Percentiles rank a stretch among this genome's conserved stretches.
phyloP scores from a whole-genome alignment of 2,329 filamentous ascomycete genomes.

The Fusarium subtropicale region DNA sequence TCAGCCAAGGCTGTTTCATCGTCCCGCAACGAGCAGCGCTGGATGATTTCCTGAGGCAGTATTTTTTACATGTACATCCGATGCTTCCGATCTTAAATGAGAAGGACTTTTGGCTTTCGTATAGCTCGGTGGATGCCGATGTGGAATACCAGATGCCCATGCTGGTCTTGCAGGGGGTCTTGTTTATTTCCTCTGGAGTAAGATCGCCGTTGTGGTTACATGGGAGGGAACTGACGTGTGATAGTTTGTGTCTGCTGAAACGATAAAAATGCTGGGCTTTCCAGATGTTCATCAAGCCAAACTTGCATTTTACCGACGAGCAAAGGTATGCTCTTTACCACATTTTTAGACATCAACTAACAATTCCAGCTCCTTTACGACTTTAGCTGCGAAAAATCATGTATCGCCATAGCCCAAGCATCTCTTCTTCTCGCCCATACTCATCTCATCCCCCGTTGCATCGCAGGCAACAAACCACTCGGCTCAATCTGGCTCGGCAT shows the following conservation, averaged over 20 bases:
- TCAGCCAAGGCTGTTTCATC: slow-evolving; percentile 45
- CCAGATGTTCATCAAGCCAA: slow-evolving; percentile 43
- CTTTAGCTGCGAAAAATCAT: slow-evolving; percentile 43
- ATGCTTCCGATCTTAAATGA: slow-evolving; percentile 46
- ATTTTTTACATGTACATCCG: slow-evolving; percentile 48
- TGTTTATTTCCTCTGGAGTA: slow-evolving; percentile 43
- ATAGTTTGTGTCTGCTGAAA: slow-evolving; percentile 39
- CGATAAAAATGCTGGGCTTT: slow-evolving; percentile 38
- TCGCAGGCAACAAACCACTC: slow-evolving; percentile 43
- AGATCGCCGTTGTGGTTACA: neutral
- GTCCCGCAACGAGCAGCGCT: slow-evolving; percentile 40
- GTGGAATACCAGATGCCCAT: slow-evolving; percentile 34
- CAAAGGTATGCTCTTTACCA: slow-evolving; percentile 25
- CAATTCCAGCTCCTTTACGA: slow-evolving; percentile 41
- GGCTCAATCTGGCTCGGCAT: slow-evolving; percentile 45
- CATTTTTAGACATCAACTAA: fast-evolving
- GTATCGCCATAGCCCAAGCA: slow-evolving; percentile 43
- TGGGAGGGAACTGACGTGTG: fast-evolving
- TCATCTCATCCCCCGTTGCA: slow-evolving; percentile 41
- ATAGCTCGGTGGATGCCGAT: slow-evolving; percentile 29
- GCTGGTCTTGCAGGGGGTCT: slow-evolving; percentile 39
- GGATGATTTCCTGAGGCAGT: slow-evolving; percentile 47
- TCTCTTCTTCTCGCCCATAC: slow-evolving; percentile 43
- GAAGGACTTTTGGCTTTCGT: slow-evolving; percentile 43
- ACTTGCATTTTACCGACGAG: slow-evolving; percentile 40